phyloP scores from a whole-genome alignment of 331 rosid species.

The Telfairia occidentalis region DNA sequence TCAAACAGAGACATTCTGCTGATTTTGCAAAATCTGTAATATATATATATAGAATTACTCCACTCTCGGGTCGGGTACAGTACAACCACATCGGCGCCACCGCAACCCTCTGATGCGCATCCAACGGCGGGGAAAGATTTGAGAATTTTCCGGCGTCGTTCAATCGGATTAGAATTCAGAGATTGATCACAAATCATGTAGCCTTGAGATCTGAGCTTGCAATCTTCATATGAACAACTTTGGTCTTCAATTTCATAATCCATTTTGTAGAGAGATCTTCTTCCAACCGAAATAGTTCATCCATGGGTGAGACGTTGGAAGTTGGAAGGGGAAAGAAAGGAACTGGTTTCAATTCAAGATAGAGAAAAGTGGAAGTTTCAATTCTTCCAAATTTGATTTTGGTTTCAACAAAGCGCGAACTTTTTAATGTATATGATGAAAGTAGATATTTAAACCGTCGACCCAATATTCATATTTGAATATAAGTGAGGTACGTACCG shows the following conservation, averaged over 20 bases:
- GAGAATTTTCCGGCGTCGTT: background rate
- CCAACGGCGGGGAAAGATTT: background rate
- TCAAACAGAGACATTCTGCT: background rate
- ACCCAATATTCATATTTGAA: no score
- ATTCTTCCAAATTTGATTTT: background rate
- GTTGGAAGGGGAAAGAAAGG: background rate
- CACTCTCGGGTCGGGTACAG: background rate
- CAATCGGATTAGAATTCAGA: background rate
- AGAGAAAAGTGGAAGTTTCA: background rate
- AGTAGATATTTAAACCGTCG: no score
- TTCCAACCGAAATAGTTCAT: background rate
- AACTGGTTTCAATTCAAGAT: background rate
- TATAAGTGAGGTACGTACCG: no score
- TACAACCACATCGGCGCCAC: background rate
- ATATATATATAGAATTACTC: background rate
- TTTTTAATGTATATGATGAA: no score
- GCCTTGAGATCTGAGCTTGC: background rate
- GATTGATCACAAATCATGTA: background rate
- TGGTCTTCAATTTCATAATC: slow-evolving; percentile 2
- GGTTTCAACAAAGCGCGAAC: no score
- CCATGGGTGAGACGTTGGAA: background rate
- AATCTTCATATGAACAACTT: background rate
- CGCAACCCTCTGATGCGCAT: background rate
- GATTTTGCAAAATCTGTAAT: slow-evolving; percentile 19
- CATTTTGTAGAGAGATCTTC: background rate